These are phyloP conservation scores for Alopecurus myosuroides DNA, from an alignment of 176 grass and related monocot species.

Conservation along the genomic window DNA sequence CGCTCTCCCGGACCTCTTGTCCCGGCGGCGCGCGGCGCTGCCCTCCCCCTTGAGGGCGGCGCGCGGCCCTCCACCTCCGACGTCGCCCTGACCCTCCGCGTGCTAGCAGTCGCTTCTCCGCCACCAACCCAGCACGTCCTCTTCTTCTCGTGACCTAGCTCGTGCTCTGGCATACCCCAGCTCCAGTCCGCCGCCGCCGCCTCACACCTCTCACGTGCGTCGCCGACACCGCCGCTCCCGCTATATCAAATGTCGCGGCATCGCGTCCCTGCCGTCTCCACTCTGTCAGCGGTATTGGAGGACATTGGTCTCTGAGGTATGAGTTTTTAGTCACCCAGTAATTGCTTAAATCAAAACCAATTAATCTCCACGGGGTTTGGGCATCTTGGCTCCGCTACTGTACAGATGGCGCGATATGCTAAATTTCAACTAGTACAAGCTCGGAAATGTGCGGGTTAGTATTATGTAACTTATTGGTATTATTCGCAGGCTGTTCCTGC, in stretches of 20 bases:
- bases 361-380: neutral
- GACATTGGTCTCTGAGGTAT: neutral
- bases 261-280: neutral
- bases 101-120: neutral
- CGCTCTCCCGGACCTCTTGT: too few species aligned
- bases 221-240: too few species aligned
- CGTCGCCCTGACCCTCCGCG: neutral
- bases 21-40: neutral
- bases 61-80: neutral
- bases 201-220: neutral
- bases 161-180: neutral
- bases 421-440: neutral
- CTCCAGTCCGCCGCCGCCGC: neutral
- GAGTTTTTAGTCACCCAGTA: neutral
- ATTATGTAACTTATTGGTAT: neutral
- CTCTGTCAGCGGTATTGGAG: neutral
- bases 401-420: neutral
- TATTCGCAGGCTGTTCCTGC: neutral
- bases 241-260: too few species aligned
- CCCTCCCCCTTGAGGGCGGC: neutral
- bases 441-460: neutral
- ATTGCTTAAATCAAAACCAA: neutral
- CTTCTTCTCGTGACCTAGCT: neutral
- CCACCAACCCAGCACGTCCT: neutral
- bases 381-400: neutral